A percentile compares a stretch with the other conserved stretches of the same genome.
Evolutionary conservation across 2,329 filamentous ascomycete genomes (phyloP).

Genomic region (Nakataea oryzae): DNA sequence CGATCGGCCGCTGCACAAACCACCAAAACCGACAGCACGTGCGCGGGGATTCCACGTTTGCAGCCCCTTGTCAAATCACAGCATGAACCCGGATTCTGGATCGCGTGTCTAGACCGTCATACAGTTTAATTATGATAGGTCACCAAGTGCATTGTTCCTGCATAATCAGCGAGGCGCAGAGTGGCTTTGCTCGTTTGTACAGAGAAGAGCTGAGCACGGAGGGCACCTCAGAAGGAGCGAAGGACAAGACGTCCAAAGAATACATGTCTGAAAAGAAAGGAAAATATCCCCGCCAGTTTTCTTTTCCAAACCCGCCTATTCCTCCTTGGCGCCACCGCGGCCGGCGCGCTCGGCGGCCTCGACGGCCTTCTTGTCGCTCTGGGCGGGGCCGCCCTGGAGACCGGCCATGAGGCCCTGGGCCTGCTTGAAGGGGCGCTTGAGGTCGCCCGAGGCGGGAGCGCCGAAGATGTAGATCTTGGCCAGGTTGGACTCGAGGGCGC

Average conservation of each 20-base stretch:
- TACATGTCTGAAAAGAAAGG: not conserved
- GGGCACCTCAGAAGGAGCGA: not conserved
- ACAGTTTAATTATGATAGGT: not conserved
- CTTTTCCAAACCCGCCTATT: constrained; percentile 32
- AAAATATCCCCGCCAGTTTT: not conserved
- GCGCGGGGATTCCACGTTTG: too few relatives aligned
- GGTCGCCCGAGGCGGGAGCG: constrained; percentile 74
- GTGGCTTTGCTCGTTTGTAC: too few relatives aligned
- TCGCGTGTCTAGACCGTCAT: too few relatives aligned
- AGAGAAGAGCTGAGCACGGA: not conserved
- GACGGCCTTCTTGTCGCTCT: constrained; percentile 87
- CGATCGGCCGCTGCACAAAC: too few relatives aligned
- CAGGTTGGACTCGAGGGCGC: constrained; percentile 87
- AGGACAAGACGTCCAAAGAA: not conserved
- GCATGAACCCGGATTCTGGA: not conserved
- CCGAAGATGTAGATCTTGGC: constrained; percentile 93
- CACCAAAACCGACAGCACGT: too few relatives aligned
- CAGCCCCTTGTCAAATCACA: not conserved
- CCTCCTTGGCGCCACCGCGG: constrained; percentile 61
- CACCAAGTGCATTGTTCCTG: not conserved
- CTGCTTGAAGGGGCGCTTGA: constrained; percentile 94
- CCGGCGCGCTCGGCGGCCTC: constrained; percentile 70
- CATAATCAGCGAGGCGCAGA: not conserved
- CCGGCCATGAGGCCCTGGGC: constrained; percentile 72
- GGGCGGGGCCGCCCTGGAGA: constrained; percentile 61